Base-by-base conservation (phyloP, 2,329 filamentous ascomycete species). In the Trichophyton verrucosum region DNA sequence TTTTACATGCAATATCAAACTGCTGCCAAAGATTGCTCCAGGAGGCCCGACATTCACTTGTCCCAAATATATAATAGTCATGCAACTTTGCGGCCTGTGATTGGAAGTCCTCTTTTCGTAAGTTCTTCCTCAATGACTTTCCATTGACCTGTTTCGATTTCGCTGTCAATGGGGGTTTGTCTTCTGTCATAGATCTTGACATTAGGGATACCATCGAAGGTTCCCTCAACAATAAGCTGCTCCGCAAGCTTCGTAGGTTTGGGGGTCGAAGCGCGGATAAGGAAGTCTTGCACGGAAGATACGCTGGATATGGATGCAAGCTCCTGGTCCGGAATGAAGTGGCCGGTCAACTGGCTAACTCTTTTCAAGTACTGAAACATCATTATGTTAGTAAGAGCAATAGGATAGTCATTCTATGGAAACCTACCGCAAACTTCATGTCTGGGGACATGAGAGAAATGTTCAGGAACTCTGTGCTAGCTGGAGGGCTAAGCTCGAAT, bases 41-140 rank as follows among this genome's bases (percentile, higher is more conserved):
- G 4, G 49, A 15, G 24, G 5, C 17, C 20, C 20, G 17, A 24
- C 17, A 47, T 22, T 17, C 44, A 20, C 44, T 47, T 20, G 20
- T 20, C 17, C 11, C 24, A 22, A 24, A 22, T 22, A 13, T 24
- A 17, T n/a, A 9, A 17, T n/a, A 9, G 27, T 57, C 36, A 57
- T 40, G 55, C 20, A 22, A 17, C 3, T 27, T 15, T 17, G 24
- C 60, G 58, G 15, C 53, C 61, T 55, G 67, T 67, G 60, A 83
- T 74, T 6, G 86, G 83, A 65, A 91, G 71, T 15, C 80, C 81
- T 61, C 85, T 78, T 70, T 81, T 79, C 68, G 75, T 75, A 64
- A 92, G 77, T 73, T 89, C 86, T 68, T 85, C 77, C 72, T 88
- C 81, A 68, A 92, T 89, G 57, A 91, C 73, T 82, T 94, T 94